These are phyloP conservation scores for Pterocarpus santalinus DNA, from an alignment of 306 rosid genomes.

Conservation along the genomic window DNA sequence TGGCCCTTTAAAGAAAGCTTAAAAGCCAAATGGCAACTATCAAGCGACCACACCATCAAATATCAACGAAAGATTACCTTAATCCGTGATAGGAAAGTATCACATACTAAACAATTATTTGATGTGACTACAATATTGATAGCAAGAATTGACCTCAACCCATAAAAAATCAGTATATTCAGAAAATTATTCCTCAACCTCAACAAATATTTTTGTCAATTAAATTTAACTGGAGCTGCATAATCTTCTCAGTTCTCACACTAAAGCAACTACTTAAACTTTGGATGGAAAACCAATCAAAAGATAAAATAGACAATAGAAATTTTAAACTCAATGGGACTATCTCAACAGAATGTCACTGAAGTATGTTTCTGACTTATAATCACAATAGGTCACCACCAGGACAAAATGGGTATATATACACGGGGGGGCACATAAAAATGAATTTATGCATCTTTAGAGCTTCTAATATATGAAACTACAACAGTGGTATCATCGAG, in stretches of 20 bases:
- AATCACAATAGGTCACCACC: slow-evolving; percentile 30
- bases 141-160: neutral
- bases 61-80: neutral
- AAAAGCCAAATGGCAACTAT: neutral
- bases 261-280: neutral
- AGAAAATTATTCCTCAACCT: slow-evolving; percentile 15
- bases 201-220: slow-evolving; percentile 24
- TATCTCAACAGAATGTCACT: slow-evolving; percentile 38
- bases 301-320: neutral
- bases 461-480: slow-evolving; percentile 72
- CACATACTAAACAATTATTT: neutral
- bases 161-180: neutral
- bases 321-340: slow-evolving; percentile 28
- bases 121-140: neutral
- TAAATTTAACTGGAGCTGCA: slow-evolving; percentile 19
- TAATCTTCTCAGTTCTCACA: neutral
- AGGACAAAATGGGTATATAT: slow-evolving; percentile 39
- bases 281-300: slow-evolving; percentile 18
- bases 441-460: slow-evolving; percentile 48
- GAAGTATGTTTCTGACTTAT: neutral
- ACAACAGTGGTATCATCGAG: slow-evolving; percentile 95
- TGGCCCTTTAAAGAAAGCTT: too few relatives aligned
- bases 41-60: neutral
- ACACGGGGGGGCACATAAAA: neutral
- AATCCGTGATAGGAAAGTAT: neutral